These are phyloP conservation scores for Arbutus unedo DNA, from an alignment of 148 eudicot genomes.

Conservation along the genomic window DNA sequence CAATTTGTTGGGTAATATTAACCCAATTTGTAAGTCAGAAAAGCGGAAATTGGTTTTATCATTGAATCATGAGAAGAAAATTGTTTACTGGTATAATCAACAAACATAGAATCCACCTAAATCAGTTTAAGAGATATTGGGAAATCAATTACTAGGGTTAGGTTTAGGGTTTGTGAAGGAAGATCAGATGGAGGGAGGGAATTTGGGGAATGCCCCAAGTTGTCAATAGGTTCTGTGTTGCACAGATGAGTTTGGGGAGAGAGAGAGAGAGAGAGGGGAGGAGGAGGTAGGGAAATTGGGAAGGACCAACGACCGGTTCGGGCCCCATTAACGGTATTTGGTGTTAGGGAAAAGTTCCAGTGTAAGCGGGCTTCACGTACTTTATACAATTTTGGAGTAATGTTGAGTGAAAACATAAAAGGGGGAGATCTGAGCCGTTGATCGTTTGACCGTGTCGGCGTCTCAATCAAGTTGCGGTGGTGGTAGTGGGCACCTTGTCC, in stretches of 20 bases:
- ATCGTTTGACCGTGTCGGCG: background rate
- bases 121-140: background rate
- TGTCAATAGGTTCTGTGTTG: background rate
- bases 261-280: background rate
- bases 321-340: conserved; percentile 13
- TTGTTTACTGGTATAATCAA: background rate
- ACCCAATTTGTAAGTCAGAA: background rate
- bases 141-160: background rate
- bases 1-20: background rate
- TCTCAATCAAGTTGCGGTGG: background rate
- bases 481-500: background rate
- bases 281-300: too few species aligned
- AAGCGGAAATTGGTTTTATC: background rate
- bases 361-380: background rate
- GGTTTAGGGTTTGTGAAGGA: background rate
- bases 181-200: conserved; percentile 9
- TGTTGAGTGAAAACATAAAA: background rate
- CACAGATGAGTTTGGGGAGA: background rate
- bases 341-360: background rate
- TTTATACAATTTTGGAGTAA: background rate
- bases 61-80: background rate
- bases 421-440: background rate
- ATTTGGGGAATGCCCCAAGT: background rate
- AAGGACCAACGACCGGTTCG: conserved; percentile 11
- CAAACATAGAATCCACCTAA: background rate